These are phyloP conservation scores for Verticillium nonalfalfae DNA, from an alignment of 2,329 filamentous ascomycete species.

Conservation along the genomic window DNA sequence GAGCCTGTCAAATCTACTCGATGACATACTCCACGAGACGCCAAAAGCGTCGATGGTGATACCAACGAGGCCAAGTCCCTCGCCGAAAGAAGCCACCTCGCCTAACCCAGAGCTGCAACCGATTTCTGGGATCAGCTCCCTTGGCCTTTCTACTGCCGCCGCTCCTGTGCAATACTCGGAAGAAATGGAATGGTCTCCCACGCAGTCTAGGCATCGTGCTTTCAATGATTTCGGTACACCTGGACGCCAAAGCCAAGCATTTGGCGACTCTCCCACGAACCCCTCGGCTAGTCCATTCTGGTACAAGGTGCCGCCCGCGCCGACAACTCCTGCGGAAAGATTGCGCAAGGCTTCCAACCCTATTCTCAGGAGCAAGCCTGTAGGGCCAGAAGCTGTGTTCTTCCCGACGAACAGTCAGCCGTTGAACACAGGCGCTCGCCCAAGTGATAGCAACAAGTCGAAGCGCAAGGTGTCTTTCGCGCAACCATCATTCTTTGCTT, in stretches of 20 bases:
- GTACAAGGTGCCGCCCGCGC: conserved; percentile 64
- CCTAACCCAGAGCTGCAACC: conserved; percentile 8
- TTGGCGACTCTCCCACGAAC: conserved; percentile 38
- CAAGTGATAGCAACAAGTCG: not conserved
- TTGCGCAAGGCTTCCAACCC: conserved; percentile 57
- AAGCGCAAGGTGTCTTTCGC: conserved; percentile 40
- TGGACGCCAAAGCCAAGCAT: conserved; percentile 31
- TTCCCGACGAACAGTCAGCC: conserved; percentile 28
- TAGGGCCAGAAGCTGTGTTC: conserved; percentile 40
- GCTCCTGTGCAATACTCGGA: conserved; percentile 34
- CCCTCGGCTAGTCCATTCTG: conserved; percentile 52
- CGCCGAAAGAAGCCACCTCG: conserved; percentile 10
- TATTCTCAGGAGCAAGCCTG: conserved; percentile 39
- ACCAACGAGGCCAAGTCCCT: conserved; percentile 9
- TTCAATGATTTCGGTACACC: conserved; percentile 40
- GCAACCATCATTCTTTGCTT: conserved; percentile 56
- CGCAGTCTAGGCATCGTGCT: conserved; percentile 47
- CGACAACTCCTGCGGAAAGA: conserved; percentile 57
- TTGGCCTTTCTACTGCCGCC: conserved; percentile 13
- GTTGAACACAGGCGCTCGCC: not conserved
- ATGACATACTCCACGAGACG: conserved; percentile 31
- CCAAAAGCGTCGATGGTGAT: not conserved
- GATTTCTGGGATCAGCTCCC: conserved; percentile 2
- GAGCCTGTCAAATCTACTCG: conserved; percentile 39
- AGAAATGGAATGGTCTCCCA: conserved; percentile 71